A percentile compares a stretch with the other conserved stretches of the same genome.
These are phyloP conservation scores for Kodamaea neixiangensis DNA, from an alignment of 805 yeast genomes.

Conservation along the genomic window DNA sequence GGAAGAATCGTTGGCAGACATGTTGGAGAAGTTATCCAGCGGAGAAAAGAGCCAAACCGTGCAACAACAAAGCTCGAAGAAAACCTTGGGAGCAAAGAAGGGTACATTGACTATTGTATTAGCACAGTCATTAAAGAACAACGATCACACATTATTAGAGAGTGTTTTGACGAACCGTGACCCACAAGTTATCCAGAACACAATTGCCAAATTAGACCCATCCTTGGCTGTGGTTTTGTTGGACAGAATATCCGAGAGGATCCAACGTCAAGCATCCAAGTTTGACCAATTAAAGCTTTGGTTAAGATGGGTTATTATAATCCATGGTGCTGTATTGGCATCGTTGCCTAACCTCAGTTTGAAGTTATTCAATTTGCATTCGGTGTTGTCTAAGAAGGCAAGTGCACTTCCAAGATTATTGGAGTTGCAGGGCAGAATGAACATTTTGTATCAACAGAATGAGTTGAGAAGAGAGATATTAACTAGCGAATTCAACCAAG, in stretches of 20 bases:
- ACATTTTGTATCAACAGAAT: slow-evolving; percentile 47
- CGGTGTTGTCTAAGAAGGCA: slow-evolving; percentile 50
- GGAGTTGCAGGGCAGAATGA: slow-evolving; percentile 52
- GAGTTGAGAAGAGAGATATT: slow-evolving; percentile 44
- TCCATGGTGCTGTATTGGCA: slow-evolving; percentile 54
- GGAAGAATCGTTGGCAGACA: slow-evolving; percentile 55
- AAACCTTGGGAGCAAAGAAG: slow-evolving; percentile 50
- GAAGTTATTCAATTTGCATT: slow-evolving; percentile 47
- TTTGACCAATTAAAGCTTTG: slow-evolving; percentile 53
- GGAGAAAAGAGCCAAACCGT: slow-evolving; percentile 13
- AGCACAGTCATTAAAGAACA: slow-evolving; percentile 83
- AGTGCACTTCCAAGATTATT: slow-evolving; percentile 50
- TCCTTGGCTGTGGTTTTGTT: slow-evolving; percentile 50
- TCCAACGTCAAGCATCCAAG: slow-evolving; percentile 51
- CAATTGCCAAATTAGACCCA: slow-evolving; percentile 51
- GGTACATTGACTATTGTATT: slow-evolving; percentile 76
- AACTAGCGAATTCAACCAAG: slow-evolving; percentile 26
- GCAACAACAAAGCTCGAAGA: slow-evolving; percentile 37
- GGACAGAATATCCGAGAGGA: slow-evolving; percentile 53
- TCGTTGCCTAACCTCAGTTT: slow-evolving; percentile 46
- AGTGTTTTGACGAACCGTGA: slow-evolving; percentile 67
- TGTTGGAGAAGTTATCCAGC: slow-evolving; percentile 39
- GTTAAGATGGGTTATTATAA: slow-evolving; percentile 57
- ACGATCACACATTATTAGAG: slow-evolving; percentile 84
- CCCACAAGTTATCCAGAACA: slow-evolving; percentile 49